Evolutionary conservation across 1,284 basidiomycete species (phyloP), one percentile per base, ranked within the genome.

Genomic region (Inonotus obliquus): DNA sequence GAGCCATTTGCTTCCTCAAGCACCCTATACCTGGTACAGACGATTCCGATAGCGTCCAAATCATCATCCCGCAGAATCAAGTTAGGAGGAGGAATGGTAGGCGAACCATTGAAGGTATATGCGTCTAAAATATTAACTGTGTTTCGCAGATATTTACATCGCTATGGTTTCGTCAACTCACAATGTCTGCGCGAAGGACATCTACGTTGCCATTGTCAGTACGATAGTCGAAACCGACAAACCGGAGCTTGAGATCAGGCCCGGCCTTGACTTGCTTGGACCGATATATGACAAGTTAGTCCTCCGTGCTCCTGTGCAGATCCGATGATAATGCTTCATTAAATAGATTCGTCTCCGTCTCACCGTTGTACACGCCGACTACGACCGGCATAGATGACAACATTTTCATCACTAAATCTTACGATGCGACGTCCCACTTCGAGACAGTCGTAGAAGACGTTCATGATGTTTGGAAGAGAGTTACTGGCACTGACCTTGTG

Each of bases 21-120:
- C 97, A 99, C 77, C 94, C 96, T 52, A 97, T 99, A 67, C 97
- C 97, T 58, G 95, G 93, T 66, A 99, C 97, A 52, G 96, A 99
- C 51, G 91, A 98, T 71, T 81, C 89, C 57, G 97, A 99, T 79
- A 94, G 91, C 67, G 89, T 90, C 23, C 97, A 99, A 77, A 94
- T 99, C 70, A 96, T 99, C 76, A 97, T 99, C 68, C 97, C 97
- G 35, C 97, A 99, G 79, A 98, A 98, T 76, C 97, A 99, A 77
- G 95, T 99, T 66, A 83, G 84, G 67, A 81, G 97, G 68, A 89
- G 91, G 77, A 94, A 99, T 73, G 96, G 95, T 92, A 69, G 69
- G 86, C 74, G n/a, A 44, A 27, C 62, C 25, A 58, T 35, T 21
- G 60, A 56, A 37, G 61, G 14, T 62, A 51, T 61, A 55, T 58